Evolutionary conservation across 2,329 filamentous ascomycete genomes (phyloP), one percentile per base, ranked within the genome.

Genomic region (Kalmusia sp.): DNA sequence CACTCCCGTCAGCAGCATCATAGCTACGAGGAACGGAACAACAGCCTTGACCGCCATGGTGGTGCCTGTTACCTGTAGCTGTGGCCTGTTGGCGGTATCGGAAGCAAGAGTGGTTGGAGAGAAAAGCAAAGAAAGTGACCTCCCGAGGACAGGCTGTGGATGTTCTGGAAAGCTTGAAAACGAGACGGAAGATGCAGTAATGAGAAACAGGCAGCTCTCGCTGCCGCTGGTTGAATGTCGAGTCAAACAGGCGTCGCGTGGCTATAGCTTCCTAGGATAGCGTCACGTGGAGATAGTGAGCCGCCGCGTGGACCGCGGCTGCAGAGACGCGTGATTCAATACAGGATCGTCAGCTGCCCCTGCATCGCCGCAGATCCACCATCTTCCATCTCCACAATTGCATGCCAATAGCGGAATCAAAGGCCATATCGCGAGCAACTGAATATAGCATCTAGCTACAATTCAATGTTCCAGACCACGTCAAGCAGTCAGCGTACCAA

Each of bases 1-100:
- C 57, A 96, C 92, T 58, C 93, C 93, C 21, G 93, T 97, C 71
- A 96, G 79, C 71, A 98, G 82, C 93, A 98, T 98, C 91, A 97
- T 96, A 66, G 83, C 89, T 75, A 98, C 92, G 59, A 98, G 82
- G 70, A 97, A 84, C 31, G 92, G 92, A 55, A 98, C 85, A 50
- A 92, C 72, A 31, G 85, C 84, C 73, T 85, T 86, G 62, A 84
- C 82, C 63, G 89, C 84, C 90, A 96, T 96, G 63, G 54, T 64
- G 34, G 35, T 17, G 53, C 47, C 55, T 25, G 33, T 27, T 49
- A 38, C 21, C 30, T n/a, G 30, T 19, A 46, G 43, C 43, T 27
- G 43, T 30, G 19, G 33, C 19, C 22, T 39, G 19, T 39, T 33
- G 43, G 58, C 58, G 57, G 39, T 61, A 44, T 45, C 37, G 37